phyloP scores from a whole-genome alignment of 148 eudicot genomes.

The Amaranthus cruentus region DNA sequence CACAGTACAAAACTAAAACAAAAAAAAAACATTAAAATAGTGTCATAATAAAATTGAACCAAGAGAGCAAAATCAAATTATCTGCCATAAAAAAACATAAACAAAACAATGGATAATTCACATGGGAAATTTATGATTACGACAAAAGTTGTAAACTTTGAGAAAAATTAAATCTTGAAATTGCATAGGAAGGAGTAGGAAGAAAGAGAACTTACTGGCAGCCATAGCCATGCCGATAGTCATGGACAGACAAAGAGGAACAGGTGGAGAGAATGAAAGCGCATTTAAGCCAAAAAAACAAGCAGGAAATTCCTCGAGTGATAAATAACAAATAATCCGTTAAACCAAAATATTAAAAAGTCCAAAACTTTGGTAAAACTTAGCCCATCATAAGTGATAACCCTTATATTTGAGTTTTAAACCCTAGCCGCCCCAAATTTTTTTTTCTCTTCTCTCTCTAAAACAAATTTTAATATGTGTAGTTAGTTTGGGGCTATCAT shows the following conservation, averaged over 20 bases:
- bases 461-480: too few relatives aligned
- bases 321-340: too few relatives aligned
- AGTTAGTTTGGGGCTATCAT: too few relatives aligned
- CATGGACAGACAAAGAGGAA: constrained; percentile 5
- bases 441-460: too few relatives aligned
- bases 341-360: background rate
- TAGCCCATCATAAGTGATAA: background rate
- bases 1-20: background rate
- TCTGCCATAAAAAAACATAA: background rate
- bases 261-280: constrained; percentile 16
- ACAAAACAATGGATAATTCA: background rate
- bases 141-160: background rate
- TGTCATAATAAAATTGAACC: constrained; percentile 14
- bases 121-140: background rate
- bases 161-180: background rate
- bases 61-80: background rate
- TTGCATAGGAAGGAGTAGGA: background rate
- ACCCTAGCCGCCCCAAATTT: too few relatives aligned
- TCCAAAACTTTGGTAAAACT: background rate
- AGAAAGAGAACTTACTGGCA: constrained; percentile 22
- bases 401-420: too few relatives aligned
- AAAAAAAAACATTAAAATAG: background rate
- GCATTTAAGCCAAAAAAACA: background rate
- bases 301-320: background rate
- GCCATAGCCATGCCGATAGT: constrained; percentile 17